phyloP scores from a whole-genome alignment of 1,139 yeast genomes.

The Saccharomyces hybrid region DNA sequence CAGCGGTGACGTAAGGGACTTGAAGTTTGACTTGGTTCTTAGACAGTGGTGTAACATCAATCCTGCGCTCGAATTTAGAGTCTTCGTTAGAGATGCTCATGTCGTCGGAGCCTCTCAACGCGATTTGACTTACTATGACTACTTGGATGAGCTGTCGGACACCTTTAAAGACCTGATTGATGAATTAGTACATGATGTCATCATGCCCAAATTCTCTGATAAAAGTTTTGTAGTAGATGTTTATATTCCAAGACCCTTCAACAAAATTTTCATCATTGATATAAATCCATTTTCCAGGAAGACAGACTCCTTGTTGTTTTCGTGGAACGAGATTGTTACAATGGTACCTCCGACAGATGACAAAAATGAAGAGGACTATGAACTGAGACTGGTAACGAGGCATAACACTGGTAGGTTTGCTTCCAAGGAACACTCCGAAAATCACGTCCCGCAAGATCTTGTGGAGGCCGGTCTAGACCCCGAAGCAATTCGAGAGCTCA shows the following conservation, averaged over 20 bases:
- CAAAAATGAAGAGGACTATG: constrained; percentile 33
- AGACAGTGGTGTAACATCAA: constrained; percentile 72
- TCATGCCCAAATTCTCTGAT: constrained; percentile 47
- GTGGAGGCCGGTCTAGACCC: constrained; percentile 74
- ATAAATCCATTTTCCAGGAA: constrained; percentile 76
- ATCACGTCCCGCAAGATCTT: constrained; percentile 84
- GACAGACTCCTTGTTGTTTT: constrained; percentile 67
- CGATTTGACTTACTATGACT: constrained; percentile 75
- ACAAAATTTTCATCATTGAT: constrained; percentile 62
- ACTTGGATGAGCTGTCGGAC: constrained; percentile 43
- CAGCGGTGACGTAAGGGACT: constrained; percentile 16
- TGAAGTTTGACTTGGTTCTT: constrained; percentile 55
- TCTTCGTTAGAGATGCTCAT: constrained; percentile 57
- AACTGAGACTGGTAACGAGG: constrained; percentile 60
- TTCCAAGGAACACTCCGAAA: constrained; percentile 75
- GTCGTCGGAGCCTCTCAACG: constrained; percentile 76
- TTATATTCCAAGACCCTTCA: constrained; percentile 69
- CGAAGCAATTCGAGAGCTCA: constrained; percentile 54
- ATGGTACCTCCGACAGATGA: constrained; percentile 9
- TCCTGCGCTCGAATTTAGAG: constrained; percentile 86
- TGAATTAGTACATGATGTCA: constrained; percentile 45
- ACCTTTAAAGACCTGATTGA: constrained; percentile 43
- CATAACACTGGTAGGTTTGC: constrained; percentile 68
- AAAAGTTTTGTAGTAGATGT: constrained; percentile 62
- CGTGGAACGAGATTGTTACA: constrained; percentile 68